phyloP scores from a whole-genome alignment of 2,329 filamentous ascomycete genomes.

The Neopestalotiopsis sp. region DNA sequence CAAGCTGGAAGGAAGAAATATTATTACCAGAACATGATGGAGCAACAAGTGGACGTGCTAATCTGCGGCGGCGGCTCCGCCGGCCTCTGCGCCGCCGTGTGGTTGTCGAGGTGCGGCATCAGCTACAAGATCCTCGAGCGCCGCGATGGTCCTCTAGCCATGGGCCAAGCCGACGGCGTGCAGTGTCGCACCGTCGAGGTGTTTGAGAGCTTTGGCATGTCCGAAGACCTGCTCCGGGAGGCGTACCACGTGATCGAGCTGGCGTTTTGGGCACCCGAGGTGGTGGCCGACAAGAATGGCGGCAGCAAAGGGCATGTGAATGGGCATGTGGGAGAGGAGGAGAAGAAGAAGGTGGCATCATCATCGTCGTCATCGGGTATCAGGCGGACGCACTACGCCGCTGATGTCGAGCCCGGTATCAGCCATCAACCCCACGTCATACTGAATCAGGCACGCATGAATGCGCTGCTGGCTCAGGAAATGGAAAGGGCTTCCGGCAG shows the following conservation, averaged over 20 bases:
- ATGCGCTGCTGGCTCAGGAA: conserved; percentile 57
- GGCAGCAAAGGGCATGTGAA: neutral
- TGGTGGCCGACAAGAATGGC: neutral
- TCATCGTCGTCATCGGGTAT: conserved; percentile 42
- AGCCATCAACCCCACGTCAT: conserved; percentile 63
- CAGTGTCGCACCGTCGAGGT: conserved; percentile 67
- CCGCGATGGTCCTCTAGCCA: conserved; percentile 56
- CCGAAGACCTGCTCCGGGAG: conserved; percentile 59
- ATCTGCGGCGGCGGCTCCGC: conserved; percentile 68
- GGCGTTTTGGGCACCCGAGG: conserved; percentile 57
- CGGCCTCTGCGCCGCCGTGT: conserved; percentile 65
- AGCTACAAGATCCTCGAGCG: conserved; percentile 63
- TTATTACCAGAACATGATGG: conserved; percentile 17
- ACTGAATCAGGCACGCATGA: conserved; percentile 60
- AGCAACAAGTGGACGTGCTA: conserved; percentile 52
- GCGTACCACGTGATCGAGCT: conserved; percentile 64
- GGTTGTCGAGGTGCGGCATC: conserved; percentile 64
- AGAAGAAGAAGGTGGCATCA: conserved; percentile 22
- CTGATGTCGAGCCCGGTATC: conserved; percentile 59
- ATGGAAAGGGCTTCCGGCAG: conserved; percentile 47
- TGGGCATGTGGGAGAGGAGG: neutral
- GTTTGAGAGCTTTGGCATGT: conserved; percentile 63
- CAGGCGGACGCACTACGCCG: conserved; percentile 49
- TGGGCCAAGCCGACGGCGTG: conserved; percentile 69
- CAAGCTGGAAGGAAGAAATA: neutral